A percentile compares a stretch with the other conserved stretches of the same genome.
phyloP scores from a whole-genome alignment of 2,329 filamentous ascomycete genomes.

The Botrytis tulipae region DNA sequence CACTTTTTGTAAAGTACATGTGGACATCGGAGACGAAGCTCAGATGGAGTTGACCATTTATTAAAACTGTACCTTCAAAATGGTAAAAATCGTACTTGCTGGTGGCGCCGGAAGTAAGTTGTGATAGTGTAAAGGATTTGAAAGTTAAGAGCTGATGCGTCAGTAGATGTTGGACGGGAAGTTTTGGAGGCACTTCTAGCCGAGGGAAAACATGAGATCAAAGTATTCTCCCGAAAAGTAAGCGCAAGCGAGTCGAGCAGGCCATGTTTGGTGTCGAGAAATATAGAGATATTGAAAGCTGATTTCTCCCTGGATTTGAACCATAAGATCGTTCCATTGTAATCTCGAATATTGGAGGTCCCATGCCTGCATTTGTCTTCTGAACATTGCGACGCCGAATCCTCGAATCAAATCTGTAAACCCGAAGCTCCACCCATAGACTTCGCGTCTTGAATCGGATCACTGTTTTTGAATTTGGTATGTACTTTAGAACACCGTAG shows the following conservation, averaged over 20 bases:
- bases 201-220: slow-evolving; percentile 51
- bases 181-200: slow-evolving; percentile 51
- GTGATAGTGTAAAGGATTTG: neutral
- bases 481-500: too few species aligned
- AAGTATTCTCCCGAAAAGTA: slow-evolving; percentile 49
- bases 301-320: neutral
- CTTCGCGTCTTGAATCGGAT: neutral
- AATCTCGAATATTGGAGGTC: too few species aligned
- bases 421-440: neutral
- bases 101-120: slow-evolving; percentile 47
- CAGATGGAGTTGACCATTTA: neutral
- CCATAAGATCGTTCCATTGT: too few species aligned
- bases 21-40: neutral
- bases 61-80: slow-evolving; percentile 26
- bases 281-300: neutral
- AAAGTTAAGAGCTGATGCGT: neutral
- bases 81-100: slow-evolving; percentile 48
- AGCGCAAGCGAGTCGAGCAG: neutral
- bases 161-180: slow-evolving; percentile 51
- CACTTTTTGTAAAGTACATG: neutral
- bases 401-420: too few species aligned
- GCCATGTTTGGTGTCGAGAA: neutral
- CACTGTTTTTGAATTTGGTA: neutral
- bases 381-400: too few species aligned
- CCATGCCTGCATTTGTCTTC: too few species aligned